Base-by-base conservation (phyloP, 1,284 basidiomycete genomes). In the Grifola frondosa region DNA sequence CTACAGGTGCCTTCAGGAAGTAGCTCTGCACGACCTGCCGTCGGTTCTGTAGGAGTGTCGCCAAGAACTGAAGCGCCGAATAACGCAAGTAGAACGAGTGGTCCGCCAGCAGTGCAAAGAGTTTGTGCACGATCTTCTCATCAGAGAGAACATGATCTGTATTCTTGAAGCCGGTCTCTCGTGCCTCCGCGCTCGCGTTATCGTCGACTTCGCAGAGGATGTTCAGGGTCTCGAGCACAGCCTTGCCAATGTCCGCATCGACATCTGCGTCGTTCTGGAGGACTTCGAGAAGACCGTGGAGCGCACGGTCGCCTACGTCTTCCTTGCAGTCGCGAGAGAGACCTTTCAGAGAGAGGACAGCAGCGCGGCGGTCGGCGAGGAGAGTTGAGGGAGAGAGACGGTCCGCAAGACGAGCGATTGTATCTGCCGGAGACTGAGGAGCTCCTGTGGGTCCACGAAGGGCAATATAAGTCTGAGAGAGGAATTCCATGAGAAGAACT, bases 291-390 rank as follows among this genome's bases (percentile, higher is more conserved):
- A 97, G 77, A 2, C 89, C 85, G 5, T 77, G 70, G 12, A 97
- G 71, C 1, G 91, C 87, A 38, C 76, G 74, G 50, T 80, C 75
- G 10, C 90, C 92, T 16, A 97, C 88, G 46, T 96, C 91, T 47
- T 81, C 75, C 63, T 90, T 94, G 74, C 90, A 93, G 67, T 97
- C 95, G 42, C 94, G 79, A 35, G 87, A 77, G 37, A 98, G 80
- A 12, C 94, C 94, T 64, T 98, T 98, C 55, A 99, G 78, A 1
- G 92, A 82, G 31, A 97, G 74, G 8, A 99, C 85, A 0, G 95
- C 89, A 15, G 95, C 95, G 39, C 92, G 80, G 54, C 95, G 78
- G 68, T 98, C 96, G 31, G 94, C 88, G 25, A 94, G 81, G 25
- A 90, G 79, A 0, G 89, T 86, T 2, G 87, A 81, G 11, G 91